Evolutionary conservation across 2,329 filamentous ascomycete genomes (phyloP), one percentile per base, ranked within the genome.

Genomic region (Pyrenophora tritici-repentis): DNA sequence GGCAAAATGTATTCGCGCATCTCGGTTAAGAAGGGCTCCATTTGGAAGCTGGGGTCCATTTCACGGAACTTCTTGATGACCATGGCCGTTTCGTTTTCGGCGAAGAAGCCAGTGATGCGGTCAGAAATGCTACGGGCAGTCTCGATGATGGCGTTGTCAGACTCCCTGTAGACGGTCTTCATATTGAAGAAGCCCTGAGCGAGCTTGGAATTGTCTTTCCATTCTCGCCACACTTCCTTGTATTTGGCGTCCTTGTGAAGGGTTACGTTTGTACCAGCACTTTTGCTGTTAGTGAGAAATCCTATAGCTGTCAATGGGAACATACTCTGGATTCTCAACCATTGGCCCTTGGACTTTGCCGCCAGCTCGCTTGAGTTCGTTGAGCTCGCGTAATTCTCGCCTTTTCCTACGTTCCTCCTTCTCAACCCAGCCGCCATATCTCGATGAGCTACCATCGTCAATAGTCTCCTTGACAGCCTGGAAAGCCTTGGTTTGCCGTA

Each of bases 171-270:
- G 49, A 87, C 86, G 49, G 84, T 86, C 76, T 93, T 92, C 76
- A 96, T 85, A 70, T 82, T 86, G 76, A 96, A 97, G 55, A 97
- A 78, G 50, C 88, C 86, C 76, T 97, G 93, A 73, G 96, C 90
- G 52, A 97, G 76, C 63, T 88, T 91, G 76, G 88, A 96, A 59
- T 86, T 86, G 73, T 99, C 94, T 58, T 89, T 88, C 83, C 97
- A 99, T 43, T 94, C 89, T 66, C 88, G 86, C 94, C 94, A 99
- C n/a, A 91, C 91, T 74, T 97, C 93, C 77, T 96, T 97, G 91
- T 93, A 97, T 17, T 89, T 90, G 12, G 94, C 87, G 65, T 99
- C 94, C 77, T 99, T 99, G 81, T 99, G 94, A 0, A 99, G 74
- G 0, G 93, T 97, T 41, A 99, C 80, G 70, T 96, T 95, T 50